A percentile compares a stretch with the other conserved stretches of the same genome.
Conservation (phyloP, 2,329 filamentous ascomycete species). For the Monosporascus sp. region DNA sequence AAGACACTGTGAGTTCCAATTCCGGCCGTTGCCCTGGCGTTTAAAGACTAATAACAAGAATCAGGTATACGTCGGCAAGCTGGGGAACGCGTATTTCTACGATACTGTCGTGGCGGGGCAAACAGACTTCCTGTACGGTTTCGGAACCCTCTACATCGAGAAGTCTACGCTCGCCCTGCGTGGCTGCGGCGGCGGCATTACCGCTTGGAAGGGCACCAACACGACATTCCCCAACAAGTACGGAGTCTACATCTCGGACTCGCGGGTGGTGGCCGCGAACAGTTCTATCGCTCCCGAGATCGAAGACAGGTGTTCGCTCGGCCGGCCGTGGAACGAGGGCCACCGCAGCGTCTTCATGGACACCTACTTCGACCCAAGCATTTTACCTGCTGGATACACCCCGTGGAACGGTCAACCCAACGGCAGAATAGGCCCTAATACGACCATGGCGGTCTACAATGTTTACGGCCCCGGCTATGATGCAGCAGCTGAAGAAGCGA, state of each 20-base stretch:
- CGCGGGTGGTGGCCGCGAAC: constrained; percentile 51
- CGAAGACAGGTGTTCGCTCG: constrained; percentile 48
- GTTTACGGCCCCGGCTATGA: constrained; percentile 15
- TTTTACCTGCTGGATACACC: constrained; percentile 51
- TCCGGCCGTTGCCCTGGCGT: neutral
- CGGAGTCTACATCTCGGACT: constrained; percentile 59
- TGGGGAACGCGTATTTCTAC: constrained; percentile 62
- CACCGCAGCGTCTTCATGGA: constrained; percentile 54
- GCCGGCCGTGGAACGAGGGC: constrained; percentile 57
- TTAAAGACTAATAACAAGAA: too few relatives aligned
- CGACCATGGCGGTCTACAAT: constrained; percentile 16
- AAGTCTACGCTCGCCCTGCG: constrained; percentile 50
- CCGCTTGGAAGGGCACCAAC: constrained; percentile 63
- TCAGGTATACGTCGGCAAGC: constrained; percentile 61
- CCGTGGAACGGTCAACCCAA: constrained; percentile 35
- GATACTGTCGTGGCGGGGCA: constrained; percentile 56
- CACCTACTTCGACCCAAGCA: constrained; percentile 49
- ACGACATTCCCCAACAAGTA: constrained; percentile 64
- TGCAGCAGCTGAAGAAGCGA: constrained; percentile 12
- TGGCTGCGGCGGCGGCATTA: constrained; percentile 61
- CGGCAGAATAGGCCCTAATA: constrained; percentile 12
- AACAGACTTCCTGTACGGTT: constrained; percentile 66
- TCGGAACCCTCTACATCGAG: constrained; percentile 60
- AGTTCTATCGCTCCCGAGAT: constrained; percentile 30
- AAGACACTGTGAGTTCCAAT: constrained; percentile 53